These are phyloP conservation scores for Zasmidium citrigriseum DNA, from an alignment of 2,329 filamentous ascomycete species.

Conservation along the genomic window DNA sequence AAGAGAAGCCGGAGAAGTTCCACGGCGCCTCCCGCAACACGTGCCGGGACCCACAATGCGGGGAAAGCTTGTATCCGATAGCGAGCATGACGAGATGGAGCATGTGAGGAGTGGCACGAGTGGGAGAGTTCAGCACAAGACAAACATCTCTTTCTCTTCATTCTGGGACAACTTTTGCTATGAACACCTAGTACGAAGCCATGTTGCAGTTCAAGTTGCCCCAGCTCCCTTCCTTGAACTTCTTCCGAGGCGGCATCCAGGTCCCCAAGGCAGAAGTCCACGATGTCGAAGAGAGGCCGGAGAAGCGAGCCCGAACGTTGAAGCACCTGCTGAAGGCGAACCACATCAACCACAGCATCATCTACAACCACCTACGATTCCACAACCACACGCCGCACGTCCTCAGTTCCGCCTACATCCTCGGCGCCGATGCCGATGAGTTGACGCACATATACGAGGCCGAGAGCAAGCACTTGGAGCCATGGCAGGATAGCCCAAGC, in stretches of 20 bases:
- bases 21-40: neutral
- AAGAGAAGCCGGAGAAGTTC: neutral
- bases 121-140: neutral
- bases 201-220: slow-evolving; percentile 35
- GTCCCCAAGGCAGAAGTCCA: slow-evolving; percentile 72
- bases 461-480: slow-evolving; percentile 69
- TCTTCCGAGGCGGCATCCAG: slow-evolving; percentile 37
- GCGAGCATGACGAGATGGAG: neutral
- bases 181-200: neutral
- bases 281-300: slow-evolving; percentile 75
- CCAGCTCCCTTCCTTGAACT: slow-evolving; percentile 27
- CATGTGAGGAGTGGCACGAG: neutral
- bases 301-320: slow-evolving; percentile 77
- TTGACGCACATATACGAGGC: slow-evolving; percentile 79
- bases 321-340: slow-evolving; percentile 92
- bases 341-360: slow-evolving; percentile 82
- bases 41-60: neutral
- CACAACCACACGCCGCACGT: slow-evolving; percentile 85
- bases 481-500: slow-evolving; percentile 80
- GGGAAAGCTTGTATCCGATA: neutral
- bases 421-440: slow-evolving; percentile 73
- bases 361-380: slow-evolving; percentile 73
- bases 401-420: slow-evolving; percentile 79
- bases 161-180: neutral
- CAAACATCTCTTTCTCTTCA: neutral